Conservation (phyloP, 1,284 basidiomycete species). For the Puccinia hordei region DNA sequence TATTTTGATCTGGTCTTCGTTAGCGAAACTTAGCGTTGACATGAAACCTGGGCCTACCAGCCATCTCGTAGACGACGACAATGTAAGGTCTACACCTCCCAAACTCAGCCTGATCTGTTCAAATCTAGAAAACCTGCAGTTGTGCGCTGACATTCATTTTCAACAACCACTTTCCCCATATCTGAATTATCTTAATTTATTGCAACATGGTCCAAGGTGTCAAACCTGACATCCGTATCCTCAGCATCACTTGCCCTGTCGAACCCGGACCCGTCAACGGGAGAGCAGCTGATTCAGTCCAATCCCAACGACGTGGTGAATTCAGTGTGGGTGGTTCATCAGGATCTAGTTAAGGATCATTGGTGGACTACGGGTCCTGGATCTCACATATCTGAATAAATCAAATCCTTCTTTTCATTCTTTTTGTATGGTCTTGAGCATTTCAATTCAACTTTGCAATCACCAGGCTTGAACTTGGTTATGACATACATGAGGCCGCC, state of each 20-base stretch:
- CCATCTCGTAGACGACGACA: neutral
- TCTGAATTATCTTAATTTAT: too few relatives aligned
- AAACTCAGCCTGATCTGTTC: too few relatives aligned
- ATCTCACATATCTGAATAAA: neutral
- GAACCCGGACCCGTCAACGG: too few relatives aligned
- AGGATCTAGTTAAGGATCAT: slow-evolving; percentile 19
- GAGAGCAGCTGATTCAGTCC: neutral
- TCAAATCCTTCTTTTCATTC: neutral
- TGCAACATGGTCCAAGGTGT: too few relatives aligned
- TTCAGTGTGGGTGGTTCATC: slow-evolving; percentile 10
- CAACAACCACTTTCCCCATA: too few relatives aligned
- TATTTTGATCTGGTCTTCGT: slow-evolving; percentile 68
- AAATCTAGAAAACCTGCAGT: too few relatives aligned
- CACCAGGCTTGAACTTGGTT: too few relatives aligned
- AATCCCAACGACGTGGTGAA: neutral
- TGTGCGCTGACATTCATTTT: too few relatives aligned
- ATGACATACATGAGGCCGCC: too few relatives aligned
- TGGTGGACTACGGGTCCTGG: slow-evolving; percentile 19
- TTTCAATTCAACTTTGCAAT: too few relatives aligned
- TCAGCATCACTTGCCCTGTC: too few relatives aligned
- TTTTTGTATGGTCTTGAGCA: too few relatives aligned
- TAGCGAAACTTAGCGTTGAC: neutral
- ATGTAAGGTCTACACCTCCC: neutral
- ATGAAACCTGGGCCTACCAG: neutral
- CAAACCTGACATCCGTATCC: neutral